Evolutionary conservation across 2,329 filamentous ascomycete species (phyloP).

Genomic region (Pestalotiopsis sp.): DNA sequence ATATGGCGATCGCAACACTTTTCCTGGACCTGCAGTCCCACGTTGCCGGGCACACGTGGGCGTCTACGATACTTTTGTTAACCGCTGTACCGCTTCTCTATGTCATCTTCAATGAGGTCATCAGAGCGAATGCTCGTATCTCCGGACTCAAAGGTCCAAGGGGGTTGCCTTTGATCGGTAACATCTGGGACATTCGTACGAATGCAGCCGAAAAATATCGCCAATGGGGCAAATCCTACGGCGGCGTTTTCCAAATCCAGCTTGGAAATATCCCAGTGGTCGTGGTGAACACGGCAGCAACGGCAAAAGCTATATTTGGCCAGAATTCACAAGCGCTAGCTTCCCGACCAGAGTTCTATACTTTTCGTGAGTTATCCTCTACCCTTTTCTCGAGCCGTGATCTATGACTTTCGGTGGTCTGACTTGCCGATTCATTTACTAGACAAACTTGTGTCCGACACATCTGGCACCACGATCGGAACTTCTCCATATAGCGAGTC

Average conservation of each 20-base stretch:
- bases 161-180: constrained; percentile 56
- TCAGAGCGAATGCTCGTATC: constrained; percentile 26
- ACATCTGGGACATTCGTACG: constrained; percentile 61
- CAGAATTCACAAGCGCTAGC: constrained; percentile 78
- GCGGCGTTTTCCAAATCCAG: constrained; percentile 67
- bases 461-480: constrained; percentile 80
- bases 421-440: neutral
- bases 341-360: constrained; percentile 77
- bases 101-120: constrained; percentile 27
- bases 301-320: constrained; percentile 76
- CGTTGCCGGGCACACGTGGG: neutral
- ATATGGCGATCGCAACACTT: neutral
- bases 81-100: constrained; percentile 4
- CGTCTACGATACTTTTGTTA: neutral
- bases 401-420: neutral
- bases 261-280: constrained; percentile 74
- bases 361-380: constrained; percentile 64
- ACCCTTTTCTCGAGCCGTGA: constrained; percentile 39
- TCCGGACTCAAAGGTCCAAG: constrained; percentile 27
- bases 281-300: constrained; percentile 78
- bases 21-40: neutral
- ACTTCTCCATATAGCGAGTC: constrained; percentile 85
- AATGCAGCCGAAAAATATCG: constrained; percentile 54
- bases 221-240: constrained; percentile 63
- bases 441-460: constrained; percentile 60